phyloP scores from a whole-genome alignment of 129 eudicot genomes.

The Apium graveolens region DNA sequence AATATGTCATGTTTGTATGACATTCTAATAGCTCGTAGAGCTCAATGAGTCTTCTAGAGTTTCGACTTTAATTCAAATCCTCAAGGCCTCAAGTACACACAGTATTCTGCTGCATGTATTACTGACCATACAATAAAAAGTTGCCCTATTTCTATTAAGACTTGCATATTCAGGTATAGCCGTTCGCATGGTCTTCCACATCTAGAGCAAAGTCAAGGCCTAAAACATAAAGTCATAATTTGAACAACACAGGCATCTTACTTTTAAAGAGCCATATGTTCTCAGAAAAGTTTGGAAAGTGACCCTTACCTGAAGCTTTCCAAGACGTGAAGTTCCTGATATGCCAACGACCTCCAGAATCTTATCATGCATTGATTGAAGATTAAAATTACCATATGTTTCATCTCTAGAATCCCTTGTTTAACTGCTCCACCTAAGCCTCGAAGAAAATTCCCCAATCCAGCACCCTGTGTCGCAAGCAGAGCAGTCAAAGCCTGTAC shows the following conservation, averaged over 20 bases:
- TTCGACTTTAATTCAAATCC: not conserved
- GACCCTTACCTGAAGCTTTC: conserved; percentile 74
- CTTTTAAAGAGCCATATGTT: not conserved
- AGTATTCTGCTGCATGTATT: not conserved
- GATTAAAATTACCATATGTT: conserved; percentile 75
- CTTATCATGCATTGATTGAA: conserved; percentile 96
- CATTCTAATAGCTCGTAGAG: not conserved
- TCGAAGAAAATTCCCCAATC: conserved; percentile 82
- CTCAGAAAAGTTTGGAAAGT: not conserved
- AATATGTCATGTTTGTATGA: not conserved
- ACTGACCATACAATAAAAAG: not conserved
- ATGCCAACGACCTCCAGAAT: conserved; percentile 91
- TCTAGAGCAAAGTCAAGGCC: not conserved
- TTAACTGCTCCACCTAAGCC: conserved; percentile 51
- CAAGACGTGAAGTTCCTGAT: conserved; percentile 98
- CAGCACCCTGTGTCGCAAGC: conserved; percentile 71
- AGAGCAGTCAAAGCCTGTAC: conserved; percentile 93
- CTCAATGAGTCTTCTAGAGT: not conserved
- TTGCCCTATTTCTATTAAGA: not conserved
- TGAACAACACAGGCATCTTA: not conserved
- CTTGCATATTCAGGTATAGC: not conserved
- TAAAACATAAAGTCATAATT: not conserved
- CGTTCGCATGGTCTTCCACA: not conserved
- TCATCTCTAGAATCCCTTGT: conserved; percentile 85
- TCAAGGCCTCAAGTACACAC: not conserved